Evolutionary conservation across 441 rosid species (phyloP), one percentile per base, ranked within the genome.

Genomic region (Eutrema salsugineum): DNA sequence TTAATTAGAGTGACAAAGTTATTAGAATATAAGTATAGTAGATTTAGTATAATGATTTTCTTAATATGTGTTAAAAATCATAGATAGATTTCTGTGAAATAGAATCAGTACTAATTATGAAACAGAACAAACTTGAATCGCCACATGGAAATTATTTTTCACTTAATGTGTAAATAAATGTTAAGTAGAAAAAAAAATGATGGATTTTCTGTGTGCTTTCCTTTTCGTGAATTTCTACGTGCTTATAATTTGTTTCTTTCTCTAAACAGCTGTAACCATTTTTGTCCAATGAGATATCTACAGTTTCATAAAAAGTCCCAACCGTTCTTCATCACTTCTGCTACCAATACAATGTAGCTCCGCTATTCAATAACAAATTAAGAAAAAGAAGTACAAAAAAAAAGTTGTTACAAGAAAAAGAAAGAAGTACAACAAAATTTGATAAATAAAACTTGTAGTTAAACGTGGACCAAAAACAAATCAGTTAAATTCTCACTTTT

Each of bases 181-280:
- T 17, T 17, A 11, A 38, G 11, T 36, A 63, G 6, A 1, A 39
- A 22, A 56, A 47, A 22, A 35, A 6, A 19, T 43, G 14, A 7
- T 36, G 36, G 12, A 20, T 39, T 70, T 50, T 50, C 51, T 27
- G 54, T 40, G 46, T 61, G 62, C 69, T 60, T 70, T 58, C 47
- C 47, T 68, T 33, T 58, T 47, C 15, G 43, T 44, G n/a, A 16
- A 5, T 54, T 43, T 42, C 53, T 19, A 59, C 35, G 38, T 33
- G 30, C 49, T 4, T 48, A 5, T 30, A 46, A 14, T 17, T n/a
- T 15, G 46, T 6, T 49, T 69, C 24, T 32, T 51, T 48, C n/a
- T 38, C 10, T 40, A 32, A 75, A 62, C 53, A 68, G 74, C 78
- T 75, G 78, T 68, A 68, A 27, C 58, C 78, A 62, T 68, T 61